Percentiles rank a stretch among this genome's conserved stretches.
Evolutionary conservation across 495 filamentous ascomycete genomes (phyloP).

Genomic region (Hypoxylon intermedium): DNA sequence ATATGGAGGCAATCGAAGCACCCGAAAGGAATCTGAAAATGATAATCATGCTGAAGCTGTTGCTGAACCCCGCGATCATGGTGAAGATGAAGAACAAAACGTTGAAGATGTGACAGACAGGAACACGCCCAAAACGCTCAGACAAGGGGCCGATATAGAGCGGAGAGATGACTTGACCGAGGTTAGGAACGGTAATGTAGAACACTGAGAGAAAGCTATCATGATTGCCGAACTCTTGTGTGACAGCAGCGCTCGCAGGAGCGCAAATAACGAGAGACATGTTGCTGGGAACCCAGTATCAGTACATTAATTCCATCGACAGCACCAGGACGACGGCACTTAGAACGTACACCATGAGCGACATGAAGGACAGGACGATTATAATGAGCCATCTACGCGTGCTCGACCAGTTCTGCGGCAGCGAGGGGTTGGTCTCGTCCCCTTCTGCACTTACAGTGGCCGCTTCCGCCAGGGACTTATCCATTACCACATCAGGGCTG

Average conservation of each 20-base stretch:
- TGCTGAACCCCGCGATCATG: constrained; percentile 52
- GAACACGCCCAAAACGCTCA: constrained; percentile 68
- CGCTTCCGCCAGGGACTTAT: too few relatives aligned
- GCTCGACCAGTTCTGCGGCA: constrained; percentile 20
- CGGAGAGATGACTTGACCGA: constrained; percentile 62
- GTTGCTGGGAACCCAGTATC: not conserved
- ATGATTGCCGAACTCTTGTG: constrained; percentile 44
- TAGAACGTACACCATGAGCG: constrained; percentile 13
- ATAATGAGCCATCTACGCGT: constrained; percentile 18
- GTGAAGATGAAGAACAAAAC: constrained; percentile 54
- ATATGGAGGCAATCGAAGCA: constrained; percentile 46
- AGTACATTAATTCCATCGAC: too few relatives aligned
- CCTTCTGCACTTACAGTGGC: too few relatives aligned
- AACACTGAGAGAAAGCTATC: constrained; percentile 25
- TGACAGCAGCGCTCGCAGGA: constrained; percentile 44
- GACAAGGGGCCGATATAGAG: constrained; percentile 66
- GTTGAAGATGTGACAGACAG: constrained; percentile 60
- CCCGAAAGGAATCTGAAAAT: constrained; percentile 61
- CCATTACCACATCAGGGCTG: too few relatives aligned
- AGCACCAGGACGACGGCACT: too few relatives aligned
- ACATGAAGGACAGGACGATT: constrained; percentile 6
- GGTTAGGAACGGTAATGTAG: constrained; percentile 44
- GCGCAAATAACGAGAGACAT: not conserved
- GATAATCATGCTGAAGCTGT: constrained; percentile 51
- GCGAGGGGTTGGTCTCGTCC: too few relatives aligned